Evolutionary conservation across 148 eudicot genomes (phyloP).

Genomic region (Rhododendron mucronatum): DNA sequence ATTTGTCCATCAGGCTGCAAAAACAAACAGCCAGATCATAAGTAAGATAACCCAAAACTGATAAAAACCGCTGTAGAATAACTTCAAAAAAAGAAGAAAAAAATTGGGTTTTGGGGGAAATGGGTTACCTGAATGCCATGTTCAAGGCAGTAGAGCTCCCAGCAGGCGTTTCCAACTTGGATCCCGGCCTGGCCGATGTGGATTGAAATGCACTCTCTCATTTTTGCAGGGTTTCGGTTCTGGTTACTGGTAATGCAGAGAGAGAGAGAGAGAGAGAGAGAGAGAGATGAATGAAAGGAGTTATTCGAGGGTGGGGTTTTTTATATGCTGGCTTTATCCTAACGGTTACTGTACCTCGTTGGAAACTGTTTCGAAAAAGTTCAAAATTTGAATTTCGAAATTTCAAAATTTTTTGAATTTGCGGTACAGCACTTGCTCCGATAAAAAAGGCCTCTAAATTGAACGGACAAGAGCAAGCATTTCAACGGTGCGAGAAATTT

Average conservation of each 20-base stretch:
- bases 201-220: conserved; percentile 54
- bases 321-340: neutral
- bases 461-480: too few relatives aligned
- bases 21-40: neutral
- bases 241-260: neutral
- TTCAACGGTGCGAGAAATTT: too few relatives aligned
- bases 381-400: neutral
- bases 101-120: neutral
- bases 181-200: conserved; percentile 53
- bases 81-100: neutral
- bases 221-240: neutral
- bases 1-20: conserved; percentile 51
- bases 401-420: neutral
- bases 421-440: neutral
- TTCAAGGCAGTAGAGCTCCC: conserved; percentile 52
- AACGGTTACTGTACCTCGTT: neutral
- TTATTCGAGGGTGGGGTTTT: too few relatives aligned
- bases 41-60: neutral
- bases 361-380: neutral
- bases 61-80: neutral
- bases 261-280: conserved; percentile 10
- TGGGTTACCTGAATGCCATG: conserved; percentile 38
- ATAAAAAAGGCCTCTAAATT: too few relatives aligned
- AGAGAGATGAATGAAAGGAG: neutral
- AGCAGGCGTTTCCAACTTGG: conserved; percentile 48